Base-by-base conservation (phyloP, 345 rosid species). In the Eucalyptus regnans region DNA sequence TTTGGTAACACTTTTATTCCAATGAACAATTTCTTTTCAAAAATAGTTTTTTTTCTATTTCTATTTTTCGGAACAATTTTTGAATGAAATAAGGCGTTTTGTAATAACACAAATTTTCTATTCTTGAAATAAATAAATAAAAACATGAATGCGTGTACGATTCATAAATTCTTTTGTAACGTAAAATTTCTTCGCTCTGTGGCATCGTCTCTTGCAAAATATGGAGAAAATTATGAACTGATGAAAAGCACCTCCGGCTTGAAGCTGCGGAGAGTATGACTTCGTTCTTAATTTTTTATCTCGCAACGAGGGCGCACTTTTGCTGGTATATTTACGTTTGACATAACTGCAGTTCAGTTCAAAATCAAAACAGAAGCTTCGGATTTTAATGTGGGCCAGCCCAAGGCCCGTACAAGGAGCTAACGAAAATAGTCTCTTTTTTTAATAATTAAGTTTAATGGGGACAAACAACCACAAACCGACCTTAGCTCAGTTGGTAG, bases 401-500 rank as follows among this genome's bases (percentile, higher is more conserved):
- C 62, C 62, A 56, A 56, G 3, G 5, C 12, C 27, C 6, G 23
- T 18, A 7, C 0, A 52, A 52, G 23, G 58, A 52, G 58, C 23
- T 1, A 52, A 7, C 58, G 58, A 52, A 52, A 56, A 56, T 23
- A 56, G 12, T 56, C 12, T 56, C 6, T 2, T 23, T 0, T 22
- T 54, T 22, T 56, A 56, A 9, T 56, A 56, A 56, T 4, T 23
- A 22, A 7, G 3, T 0, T 52, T 18, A 0, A 52, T 52, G 18
- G 0, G 0, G 23, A 52, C 4, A 7, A 52, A 7, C 0, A 3
- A 1, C 7, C 23, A 14, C 1, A 11, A 27, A 6, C 90, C 89
- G 91, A 88, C 87, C 89, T 96, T 97, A 95, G 99, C 99, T 97
- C 97, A 96, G 98, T 94, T 97, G 99, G 98, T 76, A 97, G 99